Evolutionary conservation across 345 rosid species (phyloP), one percentile per base, ranked within the genome.

Genomic region (Microthlaspi erraticum): DNA sequence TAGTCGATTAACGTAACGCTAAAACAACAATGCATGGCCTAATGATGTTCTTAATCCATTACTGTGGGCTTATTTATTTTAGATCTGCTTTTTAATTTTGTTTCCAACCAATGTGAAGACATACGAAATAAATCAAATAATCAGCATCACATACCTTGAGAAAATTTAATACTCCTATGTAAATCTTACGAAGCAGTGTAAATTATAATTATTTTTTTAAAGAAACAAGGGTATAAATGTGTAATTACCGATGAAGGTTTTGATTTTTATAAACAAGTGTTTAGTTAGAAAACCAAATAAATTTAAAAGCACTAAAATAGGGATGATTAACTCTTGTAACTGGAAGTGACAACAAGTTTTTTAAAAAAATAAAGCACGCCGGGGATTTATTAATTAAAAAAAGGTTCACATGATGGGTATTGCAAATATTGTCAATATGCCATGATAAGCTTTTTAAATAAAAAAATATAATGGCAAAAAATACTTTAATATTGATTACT

Each of bases 311-410:
- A 61, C 29, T 12, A 29, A 70, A 50, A 31, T 43, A 17, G 14
- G 41, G 23, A 16, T 64, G 10, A 10, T 10, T 64, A 53, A 54
- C 49, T 37, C 42, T 37, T 44, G 42, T 45, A 72, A 36, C 34
- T 63, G 50, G 56, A 48, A 72, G 51, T 56, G 49, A 46, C 19
- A 57, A 57, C 38, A 49, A 73, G 17, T 65, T 54, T 58, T 41
- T 55, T 26, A 10, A 55, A 72, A n/a, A n/a, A n/a, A n/a, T n/a
- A n/a, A n/a, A 49, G 72, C 72, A 73, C 61, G 72, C 72, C 45
- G 26, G 65, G 1, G 34, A 58, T 58, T 46, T 39, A 48, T 57
- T 65, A 48, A 18, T 57, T 32, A 45, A 23, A 13, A 48, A 66
- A 57, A 65, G 51, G 51, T 48, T 64, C 39, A 73, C 44, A 64